Base-by-base conservation (phyloP, 768 basidiomycete genomes). In the Polyporus arcularius region DNA sequence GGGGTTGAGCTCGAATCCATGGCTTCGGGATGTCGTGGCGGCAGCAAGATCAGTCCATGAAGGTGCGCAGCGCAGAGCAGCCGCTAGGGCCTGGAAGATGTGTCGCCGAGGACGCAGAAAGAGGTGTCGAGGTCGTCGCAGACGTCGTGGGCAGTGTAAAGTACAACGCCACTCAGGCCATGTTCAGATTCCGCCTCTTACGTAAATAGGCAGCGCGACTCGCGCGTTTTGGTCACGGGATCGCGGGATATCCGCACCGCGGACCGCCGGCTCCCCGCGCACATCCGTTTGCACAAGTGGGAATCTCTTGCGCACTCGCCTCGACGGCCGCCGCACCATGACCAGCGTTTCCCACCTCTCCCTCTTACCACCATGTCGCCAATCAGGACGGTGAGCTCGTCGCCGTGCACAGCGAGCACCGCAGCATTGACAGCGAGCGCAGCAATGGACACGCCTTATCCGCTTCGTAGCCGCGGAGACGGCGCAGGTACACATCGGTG, bases 401-500 rank as follows among this genome's bases (percentile, higher is more conserved):
- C 57, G 15, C 42, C 4, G 1, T 3, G 12, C 30, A 21, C 15
- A 28, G 7, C 26, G n/a, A 28, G 30, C 28, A 43, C 51, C 39
- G 55, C 39, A 14, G 42, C 12, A 53, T 10, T 52, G 43, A 61
- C 41, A 5, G 15, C 9, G 1, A 11, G 2, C 9, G 4, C 62
- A 89, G 86, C 79, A 82, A 80, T 93, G 91, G 91, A 85, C 85
- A 38, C 86, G 91, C 53, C 82, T 93, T 54, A 90, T 93, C 67
- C 89, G 91, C 60, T 93, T 93, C 70, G 80, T 90, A 32, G 91
- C 91, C 21, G 80, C 76, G 14, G 92, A 93, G 75, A 92, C 90
- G 0, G 79, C 81, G 6, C 78, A 82, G 55, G 80, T 93, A 28
- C 92, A 93, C 66, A 80, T 92, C 61, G 91, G 92, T 38, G 82